Base-by-base conservation (phyloP, 148 eudicot species). In the Hydrangea macrophylla region DNA sequence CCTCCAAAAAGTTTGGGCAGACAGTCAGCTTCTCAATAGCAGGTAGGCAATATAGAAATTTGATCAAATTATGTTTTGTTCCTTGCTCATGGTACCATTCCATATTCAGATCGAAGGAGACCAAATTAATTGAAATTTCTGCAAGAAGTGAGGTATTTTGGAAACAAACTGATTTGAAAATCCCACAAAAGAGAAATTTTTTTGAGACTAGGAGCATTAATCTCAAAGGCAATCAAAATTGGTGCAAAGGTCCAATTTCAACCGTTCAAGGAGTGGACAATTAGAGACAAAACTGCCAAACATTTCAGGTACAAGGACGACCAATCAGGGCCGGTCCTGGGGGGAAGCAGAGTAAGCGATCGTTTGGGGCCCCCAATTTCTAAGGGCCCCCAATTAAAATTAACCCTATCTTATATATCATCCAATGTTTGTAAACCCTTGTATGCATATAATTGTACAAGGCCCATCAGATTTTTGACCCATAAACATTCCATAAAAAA, bases 1-100 rank as follows among this genome's bases (percentile, higher is more conserved):
- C 91, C 91, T 86, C 81, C 13, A 86, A 79, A 73, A 86, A 84
- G 84, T 86, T 81, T 6, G 84, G 76, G 66, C 78, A 82, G 36
- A 88, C 91, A 33, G 67, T 60, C 32, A 86, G 73, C 69, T 74
- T 79, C 75, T 82, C 72, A 31, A 86, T 86, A 45, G 77, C 65
- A 45, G 86, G 88, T 23, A 81, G 81, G 30, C 83, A 79, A 62
- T 84, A 86, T 32, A 86, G 80, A 65, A 86, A 81, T 70, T 82
- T 75, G 62, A 65, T 69, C 59, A 81, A 84, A 64, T 82, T 86
- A 72, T 88, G 79, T 56, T 75, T 71, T 0, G 79, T 75, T 62
- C 77, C 71, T 27, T 82, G 88, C 77, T 86, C 91, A 58, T 79
- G 72, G 66, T 75, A 81, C 69, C 81, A 88, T 31, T 73, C 81